Percentiles rank a stretch among this genome's conserved stretches.
Conservation (phyloP, 2,329 filamentous ascomycete genomes). For the Pseudovirgaria hyperparasitica region DNA sequence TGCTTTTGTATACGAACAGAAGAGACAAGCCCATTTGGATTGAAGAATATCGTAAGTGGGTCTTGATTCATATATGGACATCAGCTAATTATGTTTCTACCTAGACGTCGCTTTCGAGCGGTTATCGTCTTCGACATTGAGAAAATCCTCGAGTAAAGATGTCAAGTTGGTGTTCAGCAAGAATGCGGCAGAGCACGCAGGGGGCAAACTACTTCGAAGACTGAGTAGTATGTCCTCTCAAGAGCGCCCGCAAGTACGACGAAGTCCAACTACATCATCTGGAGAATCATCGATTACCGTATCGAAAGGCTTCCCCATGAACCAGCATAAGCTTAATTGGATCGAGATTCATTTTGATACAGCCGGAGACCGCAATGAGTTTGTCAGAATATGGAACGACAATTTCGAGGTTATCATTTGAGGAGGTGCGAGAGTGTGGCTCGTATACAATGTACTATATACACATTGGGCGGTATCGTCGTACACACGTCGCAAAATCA, state of each 20-base stretch:
- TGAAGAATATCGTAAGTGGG: background rate
- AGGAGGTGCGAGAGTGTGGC: too few species aligned
- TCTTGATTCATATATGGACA: too few species aligned
- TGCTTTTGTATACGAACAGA: background rate
- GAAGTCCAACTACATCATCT: background rate
- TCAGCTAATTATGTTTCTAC: background rate
- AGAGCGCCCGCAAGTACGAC: background rate
- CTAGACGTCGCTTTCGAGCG: background rate
- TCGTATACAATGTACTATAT: too few species aligned
- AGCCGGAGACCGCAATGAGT: background rate
- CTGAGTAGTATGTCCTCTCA: too few species aligned
- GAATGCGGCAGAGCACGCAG: background rate
- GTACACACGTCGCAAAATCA: too few species aligned
- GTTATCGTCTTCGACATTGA: background rate
- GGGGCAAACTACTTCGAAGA: background rate
- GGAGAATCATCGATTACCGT: background rate
- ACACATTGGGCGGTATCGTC: too few species aligned
- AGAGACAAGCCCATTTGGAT: background rate
- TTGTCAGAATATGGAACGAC: conserved; percentile 1
- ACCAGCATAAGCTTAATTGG: background rate
- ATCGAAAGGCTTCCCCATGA: background rate
- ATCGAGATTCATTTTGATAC: conserved; percentile 1
- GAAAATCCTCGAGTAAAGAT: background rate
- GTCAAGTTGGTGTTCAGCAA: conserved; percentile 1
- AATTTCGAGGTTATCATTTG: too few species aligned